These are phyloP conservation scores for Metschnikowia henanensis DNA, from an alignment of 805 yeast species.

Conservation along the genomic window DNA sequence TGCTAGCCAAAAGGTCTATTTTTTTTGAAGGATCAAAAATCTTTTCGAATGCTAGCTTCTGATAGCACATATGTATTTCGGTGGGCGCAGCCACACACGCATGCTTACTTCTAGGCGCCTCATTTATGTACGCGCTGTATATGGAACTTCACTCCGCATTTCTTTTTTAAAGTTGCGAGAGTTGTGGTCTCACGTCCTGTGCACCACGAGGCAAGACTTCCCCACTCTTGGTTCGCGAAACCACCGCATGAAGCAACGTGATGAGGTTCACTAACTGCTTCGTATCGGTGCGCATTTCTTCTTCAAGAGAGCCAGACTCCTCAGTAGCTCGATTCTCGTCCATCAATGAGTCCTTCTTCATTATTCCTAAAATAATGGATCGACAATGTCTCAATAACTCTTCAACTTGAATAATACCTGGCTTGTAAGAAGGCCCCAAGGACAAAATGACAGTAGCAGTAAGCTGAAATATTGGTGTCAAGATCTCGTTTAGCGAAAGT, in stretches of 20 bases:
- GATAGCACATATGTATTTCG: too few species aligned
- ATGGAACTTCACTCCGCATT: too few species aligned
- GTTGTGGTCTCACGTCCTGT: too few species aligned
- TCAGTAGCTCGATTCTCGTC: slow-evolving; percentile 18
- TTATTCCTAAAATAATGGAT: slow-evolving; percentile 56
- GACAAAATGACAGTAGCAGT: slow-evolving; percentile 66
- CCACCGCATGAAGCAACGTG: slow-evolving; percentile 15
- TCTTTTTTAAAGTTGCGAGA: too few species aligned
- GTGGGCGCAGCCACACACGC: too few species aligned
- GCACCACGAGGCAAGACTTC: too few species aligned
- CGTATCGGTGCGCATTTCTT: slow-evolving; percentile 37
- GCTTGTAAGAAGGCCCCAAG: slow-evolving; percentile 72
- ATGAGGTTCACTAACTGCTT: slow-evolving; percentile 45
- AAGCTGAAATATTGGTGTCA: slow-evolving; percentile 74
- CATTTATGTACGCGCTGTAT: not conserved
- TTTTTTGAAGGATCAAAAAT: too few species aligned
- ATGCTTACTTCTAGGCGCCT: not conserved
- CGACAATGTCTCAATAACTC: slow-evolving; percentile 52
- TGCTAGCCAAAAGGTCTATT: too few species aligned
- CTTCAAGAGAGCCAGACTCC: slow-evolving; percentile 24
- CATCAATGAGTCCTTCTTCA: slow-evolving; percentile 54
- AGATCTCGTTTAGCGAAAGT: slow-evolving; percentile 63
- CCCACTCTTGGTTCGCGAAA: slow-evolving; percentile 9
- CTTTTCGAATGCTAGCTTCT: too few species aligned
- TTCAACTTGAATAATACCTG: slow-evolving; percentile 53